A percentile compares a stretch with the other conserved stretches of the same genome.
Conservation (phyloP, 164 flowering plant species). For the Kingdonia uniflora region DNA sequence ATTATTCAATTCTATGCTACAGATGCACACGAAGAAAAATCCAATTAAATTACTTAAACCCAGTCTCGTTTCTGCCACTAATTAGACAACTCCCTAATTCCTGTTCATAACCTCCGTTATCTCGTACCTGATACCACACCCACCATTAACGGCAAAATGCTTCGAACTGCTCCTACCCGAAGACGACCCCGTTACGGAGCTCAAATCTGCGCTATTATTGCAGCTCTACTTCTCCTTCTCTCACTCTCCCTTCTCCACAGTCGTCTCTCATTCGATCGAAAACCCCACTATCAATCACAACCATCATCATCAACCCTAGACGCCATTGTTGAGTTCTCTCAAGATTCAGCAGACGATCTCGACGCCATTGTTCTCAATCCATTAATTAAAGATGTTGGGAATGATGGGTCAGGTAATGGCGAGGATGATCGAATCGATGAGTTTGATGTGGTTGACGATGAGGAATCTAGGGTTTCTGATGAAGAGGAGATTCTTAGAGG, state of each 20-base stretch:
- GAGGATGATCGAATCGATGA: conserved; percentile 71
- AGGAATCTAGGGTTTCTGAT: conserved; percentile 14
- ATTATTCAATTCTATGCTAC: no score
- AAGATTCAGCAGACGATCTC: conserved; percentile 13
- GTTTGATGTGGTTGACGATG: conserved; percentile 45
- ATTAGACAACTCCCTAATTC: no score
- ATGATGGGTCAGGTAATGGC: background rate
- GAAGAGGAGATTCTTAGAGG: conserved; percentile 28
- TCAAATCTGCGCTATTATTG: conserved; percentile 51
- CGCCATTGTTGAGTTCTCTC: conserved; percentile 2
- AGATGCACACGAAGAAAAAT: no score
- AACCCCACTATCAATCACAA: conserved; percentile 1
- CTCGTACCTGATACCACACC: no score
- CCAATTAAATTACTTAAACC: no score
- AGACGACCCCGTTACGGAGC: conserved; percentile 63
- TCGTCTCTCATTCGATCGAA: conserved; percentile 36
- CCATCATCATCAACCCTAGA: background rate
- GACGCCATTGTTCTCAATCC: conserved; percentile 18
- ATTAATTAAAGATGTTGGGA: conserved; percentile 17
- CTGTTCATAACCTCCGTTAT: no score
- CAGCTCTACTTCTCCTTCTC: conserved; percentile 85
- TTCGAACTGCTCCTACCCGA: conserved; percentile 24
- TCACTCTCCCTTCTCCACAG: conserved; percentile 76
- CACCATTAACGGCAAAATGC: no score
- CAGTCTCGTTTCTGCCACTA: no score